Evolutionary conservation across 768 basidiomycete species (phyloP).

Genomic region (Lactarius vividus): DNA sequence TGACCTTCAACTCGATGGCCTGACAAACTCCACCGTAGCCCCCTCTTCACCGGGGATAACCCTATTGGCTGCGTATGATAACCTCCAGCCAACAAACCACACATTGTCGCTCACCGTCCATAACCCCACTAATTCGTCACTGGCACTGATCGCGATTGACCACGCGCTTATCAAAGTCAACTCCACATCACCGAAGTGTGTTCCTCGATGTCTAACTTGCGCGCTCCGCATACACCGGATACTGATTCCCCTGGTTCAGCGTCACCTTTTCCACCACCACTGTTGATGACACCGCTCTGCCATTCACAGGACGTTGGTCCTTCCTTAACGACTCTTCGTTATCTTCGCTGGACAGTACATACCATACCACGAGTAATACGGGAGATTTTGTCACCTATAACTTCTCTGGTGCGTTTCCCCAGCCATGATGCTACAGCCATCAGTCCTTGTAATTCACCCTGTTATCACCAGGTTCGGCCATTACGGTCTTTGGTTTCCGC

Average conservation of each 20-base stretch:
- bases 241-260: constrained; percentile 36
- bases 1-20: constrained; percentile 43
- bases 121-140: constrained; percentile 35
- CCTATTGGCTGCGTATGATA: constrained; percentile 46
- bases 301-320: constrained; percentile 58
- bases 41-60: constrained; percentile 34
- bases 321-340: constrained; percentile 31
- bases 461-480: constrained; percentile 50
- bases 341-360: constrained; percentile 28
- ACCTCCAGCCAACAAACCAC: constrained; percentile 51
- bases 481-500: constrained; percentile 58
- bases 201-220: constrained; percentile 6
- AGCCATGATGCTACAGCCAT: not conserved
- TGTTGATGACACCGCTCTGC: constrained; percentile 46
- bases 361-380: constrained; percentile 36
- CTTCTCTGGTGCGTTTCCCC: constrained; percentile 47
- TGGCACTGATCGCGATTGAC: constrained; percentile 52
- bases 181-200: constrained; percentile 37
- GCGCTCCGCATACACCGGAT: constrained; percentile 18
- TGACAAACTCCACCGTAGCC: constrained; percentile 31
- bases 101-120: constrained; percentile 52
- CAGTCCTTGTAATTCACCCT: not conserved
- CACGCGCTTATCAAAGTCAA: constrained; percentile 48
- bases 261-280: constrained; percentile 34
- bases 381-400: constrained; percentile 45